A percentile compares a stretch with the other conserved stretches of the same genome.
Evolutionary conservation across 768 basidiomycete species (phyloP).

Genomic region (Nidula microcarpa): DNA sequence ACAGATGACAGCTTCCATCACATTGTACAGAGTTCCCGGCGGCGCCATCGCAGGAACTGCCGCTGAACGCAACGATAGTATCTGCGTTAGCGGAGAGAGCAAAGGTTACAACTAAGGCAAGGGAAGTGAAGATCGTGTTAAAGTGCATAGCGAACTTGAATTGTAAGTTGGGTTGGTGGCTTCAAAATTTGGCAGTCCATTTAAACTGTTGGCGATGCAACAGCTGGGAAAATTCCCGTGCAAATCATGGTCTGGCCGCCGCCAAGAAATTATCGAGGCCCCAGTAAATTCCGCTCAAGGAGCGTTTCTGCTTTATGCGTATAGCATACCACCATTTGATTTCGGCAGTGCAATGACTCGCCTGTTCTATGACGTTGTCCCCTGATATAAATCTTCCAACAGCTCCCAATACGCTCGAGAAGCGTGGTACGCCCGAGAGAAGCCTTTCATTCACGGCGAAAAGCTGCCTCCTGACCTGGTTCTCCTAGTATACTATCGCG

Average conservation of each 20-base stretch:
- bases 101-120: background rate
- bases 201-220: background rate
- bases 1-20: background rate
- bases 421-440: background rate
- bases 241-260: background rate
- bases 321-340: no score
- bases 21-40: background rate
- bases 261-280: background rate
- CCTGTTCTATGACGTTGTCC: no score
- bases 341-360: no score
- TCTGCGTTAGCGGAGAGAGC: background rate
- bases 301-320: background rate
- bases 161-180: background rate
- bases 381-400: no score
- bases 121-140: background rate
- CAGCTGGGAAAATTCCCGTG: background rate
- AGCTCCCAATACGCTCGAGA: no score
- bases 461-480: conserved; percentile 17
- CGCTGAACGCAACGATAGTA: background rate
- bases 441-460: background rate
- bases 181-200: background rate
- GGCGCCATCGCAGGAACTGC: background rate
- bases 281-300: background rate
- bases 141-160: background rate
- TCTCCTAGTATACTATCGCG: no score